Base-by-base conservation (phyloP, 768 basidiomycete species). In the Rhodotorula graminis region DNA sequence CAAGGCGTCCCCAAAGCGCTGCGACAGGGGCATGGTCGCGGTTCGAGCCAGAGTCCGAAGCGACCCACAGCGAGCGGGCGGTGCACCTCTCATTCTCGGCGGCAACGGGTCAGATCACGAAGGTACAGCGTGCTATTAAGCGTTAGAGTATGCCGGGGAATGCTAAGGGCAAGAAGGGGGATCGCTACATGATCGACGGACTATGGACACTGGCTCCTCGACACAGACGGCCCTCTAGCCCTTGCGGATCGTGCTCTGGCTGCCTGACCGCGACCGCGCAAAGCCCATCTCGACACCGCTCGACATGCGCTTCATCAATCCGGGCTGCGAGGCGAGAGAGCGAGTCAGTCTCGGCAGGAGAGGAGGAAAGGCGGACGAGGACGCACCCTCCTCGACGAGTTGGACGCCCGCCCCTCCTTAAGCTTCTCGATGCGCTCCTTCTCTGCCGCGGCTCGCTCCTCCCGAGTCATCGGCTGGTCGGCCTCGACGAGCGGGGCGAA, bases 401-500 rank as follows among this genome's bases (percentile, higher is more conserved):
- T 71, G 55, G 40, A 71, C 31, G 37, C 47, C 18, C 53, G 46
- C 2, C 46, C 65, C 15, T 53, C 61, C 52, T 72, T 72, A 29
- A 71, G 61, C 40, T 58, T 59, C 14, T 71, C 70, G 37, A 71
- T 71, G 23, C 70, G 60, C n/a, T 47, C 55, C 31, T 53, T 58
- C 29, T 71, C 70, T 1, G 52, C 46, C 25, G 33, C 47, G 0
- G 60, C 70, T 19, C 49, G 62, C 40, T 72, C 50, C 21, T 67
- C 66, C 1, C 66, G 56, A 5, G 65, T 64, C 19, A 72, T n/a
- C 4, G 71, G 62, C n/a, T 21, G 5, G 2, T 65, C 62, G 14
- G 65, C 50, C 44, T 64, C 57, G 37, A 68, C 66, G 61, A 72
- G 50, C 11, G 71, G 71, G 1, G 71, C 65, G 56, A 72, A 72